Evolutionary conservation across 805 yeast species (phyloP).

Genomic region (Wickerhamiella sergipiensis): DNA sequence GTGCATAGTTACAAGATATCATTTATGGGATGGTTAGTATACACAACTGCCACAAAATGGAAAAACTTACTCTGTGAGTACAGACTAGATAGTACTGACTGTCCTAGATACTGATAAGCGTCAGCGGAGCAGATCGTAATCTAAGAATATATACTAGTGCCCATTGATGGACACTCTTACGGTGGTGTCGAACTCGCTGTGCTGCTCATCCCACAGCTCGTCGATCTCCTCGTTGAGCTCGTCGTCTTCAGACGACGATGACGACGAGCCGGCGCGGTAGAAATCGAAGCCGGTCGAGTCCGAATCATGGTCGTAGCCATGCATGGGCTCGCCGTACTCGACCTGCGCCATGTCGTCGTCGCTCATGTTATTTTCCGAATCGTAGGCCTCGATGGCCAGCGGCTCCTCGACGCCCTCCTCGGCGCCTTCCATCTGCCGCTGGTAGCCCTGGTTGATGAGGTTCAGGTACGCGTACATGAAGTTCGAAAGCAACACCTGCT

Average conservation of each 20-base stretch:
- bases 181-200: background rate
- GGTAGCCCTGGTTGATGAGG: conserved; percentile 68
- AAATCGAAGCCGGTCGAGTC: conserved; percentile 5
- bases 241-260: conserved; percentile 1
- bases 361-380: background rate
- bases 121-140: no score
- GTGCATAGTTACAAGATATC: no score
- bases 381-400: background rate
- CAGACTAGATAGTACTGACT: no score
- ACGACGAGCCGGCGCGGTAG: conserved; percentile 2
- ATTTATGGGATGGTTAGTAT: no score
- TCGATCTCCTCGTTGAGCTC: conserved; percentile 2
- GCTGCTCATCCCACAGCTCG: conserved; percentile 4
- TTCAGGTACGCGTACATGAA: conserved; percentile 97
- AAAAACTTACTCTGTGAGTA: no score
- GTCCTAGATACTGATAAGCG: no score
- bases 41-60: no score
- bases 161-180: background rate
- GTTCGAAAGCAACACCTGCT: conserved; percentile 84
- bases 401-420: conserved; percentile 1
- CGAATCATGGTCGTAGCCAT: background rate
- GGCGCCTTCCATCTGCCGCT: conserved; percentile 22
- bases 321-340: no score
- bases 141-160: background rate
- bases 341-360: conserved; percentile 1